phyloP scores from a whole-genome alignment of 371 early-diverging fungal species.

The Sporodiniella umbellata region DNA sequence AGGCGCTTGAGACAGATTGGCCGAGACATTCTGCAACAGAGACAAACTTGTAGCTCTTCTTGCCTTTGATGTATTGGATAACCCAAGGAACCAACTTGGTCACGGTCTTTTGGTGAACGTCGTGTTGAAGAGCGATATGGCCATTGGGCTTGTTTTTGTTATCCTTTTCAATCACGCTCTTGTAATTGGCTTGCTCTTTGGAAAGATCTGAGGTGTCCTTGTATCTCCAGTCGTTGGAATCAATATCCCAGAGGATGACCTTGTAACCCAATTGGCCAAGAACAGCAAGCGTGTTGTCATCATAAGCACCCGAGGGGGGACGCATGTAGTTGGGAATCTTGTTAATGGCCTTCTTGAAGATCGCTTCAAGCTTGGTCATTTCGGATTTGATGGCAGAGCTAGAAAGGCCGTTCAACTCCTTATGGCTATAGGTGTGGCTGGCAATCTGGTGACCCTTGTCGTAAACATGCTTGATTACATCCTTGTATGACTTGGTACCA shows the following conservation, averaged over 20 bases:
- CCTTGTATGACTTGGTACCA: constrained; percentile 25
- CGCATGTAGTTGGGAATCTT: constrained; percentile 25
- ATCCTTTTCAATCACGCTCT: not conserved
- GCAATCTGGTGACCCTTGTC: constrained; percentile 43
- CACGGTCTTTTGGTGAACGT: constrained; percentile 48
- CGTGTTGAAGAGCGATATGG: constrained; percentile 28
- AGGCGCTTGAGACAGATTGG: constrained; percentile 19
- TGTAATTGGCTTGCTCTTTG: constrained; percentile 8
- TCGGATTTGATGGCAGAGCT: constrained; percentile 15
- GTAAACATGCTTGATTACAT: constrained; percentile 37
- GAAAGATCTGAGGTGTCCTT: not conserved
- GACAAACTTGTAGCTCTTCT: constrained; percentile 39
- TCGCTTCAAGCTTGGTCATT: constrained; percentile 20
- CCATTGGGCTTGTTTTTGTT: constrained; percentile 15
- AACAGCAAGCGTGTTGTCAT: constrained; percentile 9
- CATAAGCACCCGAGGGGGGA: constrained; percentile 23
- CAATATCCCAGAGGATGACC: constrained; percentile 27
- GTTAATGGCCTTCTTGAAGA: constrained; percentile 19
- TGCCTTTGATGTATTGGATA: constrained; percentile 34
- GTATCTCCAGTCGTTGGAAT: constrained; percentile 27
- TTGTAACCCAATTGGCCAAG: constrained; percentile 22
- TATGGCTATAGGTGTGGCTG: constrained; percentile 46
- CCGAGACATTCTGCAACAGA: constrained; percentile 45
- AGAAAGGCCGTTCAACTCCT: constrained; percentile 21
- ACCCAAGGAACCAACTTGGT: constrained; percentile 36